A percentile compares a stretch with the other conserved stretches of the same genome.
These are phyloP conservation scores for Aspergillus neotritici DNA, from an alignment of 2,329 filamentous ascomycete species.

Conservation along the genomic window DNA sequence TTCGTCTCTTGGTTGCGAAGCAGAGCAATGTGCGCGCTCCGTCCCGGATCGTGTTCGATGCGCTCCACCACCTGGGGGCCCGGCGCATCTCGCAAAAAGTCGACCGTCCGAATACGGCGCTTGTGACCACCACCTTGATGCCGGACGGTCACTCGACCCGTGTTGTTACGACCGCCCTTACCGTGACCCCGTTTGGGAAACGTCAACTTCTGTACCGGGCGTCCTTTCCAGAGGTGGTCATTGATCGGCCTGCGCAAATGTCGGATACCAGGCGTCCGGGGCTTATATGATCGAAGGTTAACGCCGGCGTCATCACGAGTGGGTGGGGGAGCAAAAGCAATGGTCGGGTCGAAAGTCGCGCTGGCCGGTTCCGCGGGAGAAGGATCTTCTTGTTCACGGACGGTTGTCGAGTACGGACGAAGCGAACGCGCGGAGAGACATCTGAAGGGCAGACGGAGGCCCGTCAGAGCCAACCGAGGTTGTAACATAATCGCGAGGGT, in stretches of 20 bases:
- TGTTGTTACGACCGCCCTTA: conserved; percentile 88
- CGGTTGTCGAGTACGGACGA: conserved; percentile 50
- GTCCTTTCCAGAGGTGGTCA: conserved; percentile 93
- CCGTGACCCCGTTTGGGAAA: conserved; percentile 87
- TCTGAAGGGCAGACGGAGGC: conserved; percentile 45
- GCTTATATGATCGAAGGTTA: conserved; percentile 79
- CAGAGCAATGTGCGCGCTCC: conserved; percentile 88
- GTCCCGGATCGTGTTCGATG: conserved; percentile 92
- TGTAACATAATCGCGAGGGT: conserved; percentile 53
- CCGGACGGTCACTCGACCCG: conserved; percentile 77
- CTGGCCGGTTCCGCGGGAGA: conserved; percentile 25
- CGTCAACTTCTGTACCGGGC: conserved; percentile 75
- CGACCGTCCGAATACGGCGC: conserved; percentile 83
- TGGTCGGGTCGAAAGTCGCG: conserved; percentile 33
- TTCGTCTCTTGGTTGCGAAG: conserved; percentile 68
- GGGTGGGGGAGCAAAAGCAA: conserved; percentile 43
- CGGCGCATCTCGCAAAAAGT: conserved; percentile 72
- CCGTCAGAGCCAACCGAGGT: conserved; percentile 55
- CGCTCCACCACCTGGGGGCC: conserved; percentile 86
- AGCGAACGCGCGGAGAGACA: conserved; percentile 40
- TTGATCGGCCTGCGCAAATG: conserved; percentile 91
- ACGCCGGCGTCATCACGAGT: conserved; percentile 37
- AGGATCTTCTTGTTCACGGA: conserved; percentile 32
- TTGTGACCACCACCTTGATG: conserved; percentile 91
- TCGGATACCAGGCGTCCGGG: conserved; percentile 83